Evolutionary conservation across 2,329 filamentous ascomycete species (phyloP).

Genomic region (Fusarium siculi): DNA sequence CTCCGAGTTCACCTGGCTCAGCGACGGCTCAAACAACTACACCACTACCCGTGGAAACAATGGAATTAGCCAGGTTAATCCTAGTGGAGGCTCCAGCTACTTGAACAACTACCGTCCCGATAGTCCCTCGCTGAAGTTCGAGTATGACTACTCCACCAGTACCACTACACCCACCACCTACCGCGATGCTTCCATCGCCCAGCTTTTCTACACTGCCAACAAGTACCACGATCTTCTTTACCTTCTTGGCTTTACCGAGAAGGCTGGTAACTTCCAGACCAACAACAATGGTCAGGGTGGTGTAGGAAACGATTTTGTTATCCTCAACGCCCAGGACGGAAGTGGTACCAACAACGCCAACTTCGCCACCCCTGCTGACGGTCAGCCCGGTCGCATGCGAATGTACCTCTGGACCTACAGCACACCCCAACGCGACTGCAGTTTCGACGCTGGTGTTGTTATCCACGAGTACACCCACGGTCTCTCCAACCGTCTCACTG

Average conservation of each 20-base stretch:
- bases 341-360: constrained; percentile 66
- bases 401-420: constrained; percentile 67
- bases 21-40: constrained; percentile 59
- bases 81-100: constrained; percentile 52
- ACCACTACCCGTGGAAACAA: constrained; percentile 69
- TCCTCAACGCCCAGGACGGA: constrained; percentile 67
- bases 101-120: constrained; percentile 58
- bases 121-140: constrained; percentile 54
- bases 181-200: constrained; percentile 64
- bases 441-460: constrained; percentile 69
- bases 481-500: constrained; percentile 67
- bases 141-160: constrained; percentile 55
- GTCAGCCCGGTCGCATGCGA: constrained; percentile 62
- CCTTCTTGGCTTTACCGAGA: constrained; percentile 66
- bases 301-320: constrained; percentile 61
- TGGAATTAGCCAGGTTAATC: constrained; percentile 61
- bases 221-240: constrained; percentile 69
- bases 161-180: constrained; percentile 54
- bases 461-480: constrained; percentile 70
- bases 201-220: constrained; percentile 71
- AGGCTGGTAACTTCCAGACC: constrained; percentile 68
- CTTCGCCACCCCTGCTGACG: constrained; percentile 65
- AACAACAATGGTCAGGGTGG: constrained; percentile 67
- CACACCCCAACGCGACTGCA: constrained; percentile 61
- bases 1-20: constrained; percentile 65